Conservation (phyloP, 2,329 filamentous ascomycete genomes). For the Thermothelomyces thermophilus region DNA sequence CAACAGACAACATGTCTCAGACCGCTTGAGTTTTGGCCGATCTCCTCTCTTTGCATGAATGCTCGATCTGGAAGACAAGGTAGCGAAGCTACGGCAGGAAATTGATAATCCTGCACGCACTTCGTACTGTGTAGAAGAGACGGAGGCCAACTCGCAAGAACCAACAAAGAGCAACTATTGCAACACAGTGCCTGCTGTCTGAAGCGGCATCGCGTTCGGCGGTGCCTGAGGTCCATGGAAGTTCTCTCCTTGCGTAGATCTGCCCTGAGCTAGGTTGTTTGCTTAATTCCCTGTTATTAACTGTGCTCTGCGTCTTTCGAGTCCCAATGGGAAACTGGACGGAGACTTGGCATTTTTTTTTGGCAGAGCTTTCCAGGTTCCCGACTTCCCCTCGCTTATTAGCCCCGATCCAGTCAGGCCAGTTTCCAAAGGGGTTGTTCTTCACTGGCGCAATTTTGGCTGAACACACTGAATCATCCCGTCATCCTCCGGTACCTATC, state of each 20-base stretch:
- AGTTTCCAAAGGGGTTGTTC: slow-evolving; percentile 2
- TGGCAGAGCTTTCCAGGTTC: background rate
- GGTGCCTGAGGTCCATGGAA: too few relatives aligned
- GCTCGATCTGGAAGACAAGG: slow-evolving; percentile 6
- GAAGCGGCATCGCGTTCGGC: too few relatives aligned
- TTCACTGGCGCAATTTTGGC: slow-evolving; percentile 23
- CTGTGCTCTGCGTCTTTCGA: background rate
- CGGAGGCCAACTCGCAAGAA: background rate
- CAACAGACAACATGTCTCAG: slow-evolving; percentile 25
- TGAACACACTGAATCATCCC: slow-evolving; percentile 23
- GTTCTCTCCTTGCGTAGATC: background rate
- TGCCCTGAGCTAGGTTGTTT: background rate
- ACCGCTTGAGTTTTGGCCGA: slow-evolving; percentile 10
- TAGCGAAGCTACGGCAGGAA: background rate
- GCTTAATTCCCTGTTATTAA: background rate
- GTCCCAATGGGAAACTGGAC: slow-evolving; percentile 10
- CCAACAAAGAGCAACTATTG: background rate
- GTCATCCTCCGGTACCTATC: slow-evolving; percentile 18
- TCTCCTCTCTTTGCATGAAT: background rate
- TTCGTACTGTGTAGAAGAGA: background rate
- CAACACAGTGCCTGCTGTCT: background rate
- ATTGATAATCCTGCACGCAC: background rate
- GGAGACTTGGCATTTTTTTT: slow-evolving; percentile 12
- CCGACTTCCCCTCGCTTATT: slow-evolving; percentile 17
- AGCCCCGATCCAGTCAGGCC: slow-evolving; percentile 3